Base-by-base conservation (phyloP, 768 basidiomycete genomes). In the Leccinum incarnatum region DNA sequence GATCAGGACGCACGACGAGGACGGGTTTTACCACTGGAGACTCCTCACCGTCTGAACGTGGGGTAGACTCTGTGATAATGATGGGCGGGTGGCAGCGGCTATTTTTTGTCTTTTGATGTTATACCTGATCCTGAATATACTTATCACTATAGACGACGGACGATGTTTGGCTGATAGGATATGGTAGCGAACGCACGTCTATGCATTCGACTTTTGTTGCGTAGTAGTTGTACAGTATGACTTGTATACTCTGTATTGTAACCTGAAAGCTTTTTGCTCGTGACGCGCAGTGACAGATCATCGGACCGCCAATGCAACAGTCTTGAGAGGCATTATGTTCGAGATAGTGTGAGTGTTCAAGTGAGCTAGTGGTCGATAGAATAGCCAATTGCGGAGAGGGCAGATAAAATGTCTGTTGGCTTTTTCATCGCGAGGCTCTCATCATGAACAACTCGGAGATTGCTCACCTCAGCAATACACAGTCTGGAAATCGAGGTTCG, bases 401-500 rank as follows among this genome's bases (percentile, higher is more conserved):
- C 4, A 45, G 23, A 30, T 30, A 11, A 17, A 1, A 14, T 4
- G 2, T 4, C 40, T 15, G 1, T 15, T 27, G 15, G 27, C 25
- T 14, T n/a, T 21, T 4, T n/a, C 25, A 2, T 37, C 29, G 11
- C 17, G 10, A 60, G 48, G 45, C 9, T 23, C 10, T 19, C 23
- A 37, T 11, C 11, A 34, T 21, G 2, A 42, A 53, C 2, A 1
- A 32, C 17, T 27, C 52, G 42, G n/a, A 48, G 46, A n/a, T 21
- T 17, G 8, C 14, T 3, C 30, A 45, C 42, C 42, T 74, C 53
- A 74, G 34, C 76, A 77, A 60, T 74, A 77, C 14, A 54, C 62
- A 36, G 59, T 32, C 27, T 61, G 64, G 56, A 78, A 79, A 64
- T 82, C 75, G 5, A 56, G 60, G 40, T 62, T 72, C 4, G 83